These are phyloP conservation scores for Aspergillus japonicus DNA, from an alignment of 2,329 filamentous ascomycete species.

Conservation along the genomic window DNA sequence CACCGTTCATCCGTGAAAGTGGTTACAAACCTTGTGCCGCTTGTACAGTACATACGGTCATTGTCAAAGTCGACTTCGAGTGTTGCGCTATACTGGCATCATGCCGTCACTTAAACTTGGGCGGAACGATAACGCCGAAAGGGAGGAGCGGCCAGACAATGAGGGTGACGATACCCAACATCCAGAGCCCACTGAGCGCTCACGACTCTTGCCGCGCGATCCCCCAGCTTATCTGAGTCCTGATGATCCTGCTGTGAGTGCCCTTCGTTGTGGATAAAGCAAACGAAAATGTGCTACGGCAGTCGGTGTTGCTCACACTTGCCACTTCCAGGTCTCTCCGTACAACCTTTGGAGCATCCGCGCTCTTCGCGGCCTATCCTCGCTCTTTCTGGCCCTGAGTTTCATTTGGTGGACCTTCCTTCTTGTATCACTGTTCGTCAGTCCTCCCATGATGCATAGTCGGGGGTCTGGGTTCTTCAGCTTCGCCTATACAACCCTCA, in stretches of 20 bases:
- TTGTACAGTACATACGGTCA: neutral
- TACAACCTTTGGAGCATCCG: slow-evolving; percentile 95
- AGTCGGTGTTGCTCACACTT: neutral
- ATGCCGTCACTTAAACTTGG: slow-evolving; percentile 2
- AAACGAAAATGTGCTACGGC: neutral
- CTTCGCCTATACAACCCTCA: slow-evolving; percentile 78
- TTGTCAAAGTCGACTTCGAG: neutral
- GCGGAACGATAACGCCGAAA: neutral
- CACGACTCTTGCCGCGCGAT: slow-evolving; percentile 68
- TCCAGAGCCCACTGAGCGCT: slow-evolving; percentile 58
- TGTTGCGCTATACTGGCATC: neutral
- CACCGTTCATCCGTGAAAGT: neutral
- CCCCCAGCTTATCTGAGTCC: slow-evolving; percentile 66
- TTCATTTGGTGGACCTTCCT: slow-evolving; percentile 92
- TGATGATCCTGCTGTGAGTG: slow-evolving; percentile 73
- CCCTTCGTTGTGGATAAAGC: neutral
- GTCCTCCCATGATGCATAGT: slow-evolving; percentile 79
- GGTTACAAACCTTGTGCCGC: neutral
- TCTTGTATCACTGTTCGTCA: slow-evolving; percentile 87
- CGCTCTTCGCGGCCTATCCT: slow-evolving; percentile 71
- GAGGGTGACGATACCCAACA: slow-evolving; percentile 28
- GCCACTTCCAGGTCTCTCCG: slow-evolving; percentile 61
- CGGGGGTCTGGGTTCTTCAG: slow-evolving; percentile 91
- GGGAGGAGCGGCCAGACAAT: slow-evolving; percentile 11
- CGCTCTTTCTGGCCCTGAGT: slow-evolving; percentile 70